These are phyloP conservation scores for Plasmopara muralis DNA, from an alignment of 352 stramenopile genomes.

Conservation along the genomic window DNA sequence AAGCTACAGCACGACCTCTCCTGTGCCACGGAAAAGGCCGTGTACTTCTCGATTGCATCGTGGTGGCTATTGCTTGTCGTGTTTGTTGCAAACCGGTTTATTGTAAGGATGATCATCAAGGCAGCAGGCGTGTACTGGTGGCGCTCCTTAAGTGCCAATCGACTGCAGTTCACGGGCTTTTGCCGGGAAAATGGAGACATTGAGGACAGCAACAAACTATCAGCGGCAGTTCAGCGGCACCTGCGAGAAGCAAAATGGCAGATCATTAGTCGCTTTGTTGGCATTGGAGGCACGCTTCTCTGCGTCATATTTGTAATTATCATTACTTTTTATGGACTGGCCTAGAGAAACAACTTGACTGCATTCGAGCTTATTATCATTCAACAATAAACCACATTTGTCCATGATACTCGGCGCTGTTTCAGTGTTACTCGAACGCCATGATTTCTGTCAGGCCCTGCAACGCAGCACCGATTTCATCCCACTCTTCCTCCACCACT, in stretches of 20 bases:
- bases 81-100: constrained; percentile 37
- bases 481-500: constrained; percentile 3
- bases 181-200: constrained; percentile 46
- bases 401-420: background rate
- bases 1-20: constrained; percentile 33
- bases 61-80: constrained; percentile 64
- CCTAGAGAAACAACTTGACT: constrained; percentile 3
- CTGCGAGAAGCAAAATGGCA: constrained; percentile 39
- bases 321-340: constrained; percentile 14
- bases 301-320: constrained; percentile 12
- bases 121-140: constrained; percentile 41
- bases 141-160: constrained; percentile 45
- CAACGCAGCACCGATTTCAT: constrained; percentile 18
- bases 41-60: constrained; percentile 51
- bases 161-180: constrained; percentile 49
- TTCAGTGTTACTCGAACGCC: constrained; percentile 23
- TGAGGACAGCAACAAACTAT: constrained; percentile 26
- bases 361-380: background rate
- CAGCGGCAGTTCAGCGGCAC: constrained; percentile 29
- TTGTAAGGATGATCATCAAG: constrained; percentile 41
- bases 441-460: constrained; percentile 32
- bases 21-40: constrained; percentile 46
- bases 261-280: constrained; percentile 27
- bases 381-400: background rate
- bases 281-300: constrained; percentile 17